Percentiles rank a stretch among this genome's conserved stretches.
Conservation (phyloP, 2,329 filamentous ascomycete genomes). For the Botrytis pseudocinerea region DNA sequence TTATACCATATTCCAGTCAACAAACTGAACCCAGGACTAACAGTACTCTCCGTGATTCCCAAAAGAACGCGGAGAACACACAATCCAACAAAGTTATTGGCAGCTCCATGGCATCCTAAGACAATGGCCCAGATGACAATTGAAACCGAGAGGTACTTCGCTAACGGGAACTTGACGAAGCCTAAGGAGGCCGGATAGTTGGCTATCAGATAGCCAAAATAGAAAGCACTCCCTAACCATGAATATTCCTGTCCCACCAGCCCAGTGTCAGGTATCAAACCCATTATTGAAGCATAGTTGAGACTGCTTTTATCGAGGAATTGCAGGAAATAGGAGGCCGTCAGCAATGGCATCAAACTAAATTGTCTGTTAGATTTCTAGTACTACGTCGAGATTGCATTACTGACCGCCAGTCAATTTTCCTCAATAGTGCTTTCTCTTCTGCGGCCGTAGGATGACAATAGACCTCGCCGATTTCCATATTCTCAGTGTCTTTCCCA, state of each 20-base stretch:
- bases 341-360: slow-evolving; percentile 16
- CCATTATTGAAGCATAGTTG: slow-evolving; percentile 46
- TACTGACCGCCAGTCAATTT: slow-evolving; percentile 11
- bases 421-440: slow-evolving; percentile 4
- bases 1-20: slow-evolving; percentile 41
- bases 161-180: slow-evolving; percentile 47
- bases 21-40: slow-evolving; percentile 41
- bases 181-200: slow-evolving; percentile 28
- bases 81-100: slow-evolving; percentile 31
- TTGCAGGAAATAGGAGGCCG: slow-evolving; percentile 13
- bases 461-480: slow-evolving; percentile 3
- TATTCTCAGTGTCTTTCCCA: background rate
- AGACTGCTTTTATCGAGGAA: slow-evolving; percentile 23
- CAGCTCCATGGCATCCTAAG: slow-evolving; percentile 23
- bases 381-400: background rate
- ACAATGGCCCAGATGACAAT: slow-evolving; percentile 63
- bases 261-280: slow-evolving; percentile 47
- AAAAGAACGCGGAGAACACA: slow-evolving; percentile 36
- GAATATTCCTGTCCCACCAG: slow-evolving; percentile 47
- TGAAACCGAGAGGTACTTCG: slow-evolving; percentile 63
- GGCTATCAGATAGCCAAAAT: slow-evolving; percentile 43
- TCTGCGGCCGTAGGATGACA: background rate
- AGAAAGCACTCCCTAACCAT: slow-evolving; percentile 49
- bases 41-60: slow-evolving; percentile 34
- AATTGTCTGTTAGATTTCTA: background rate